phyloP scores from a whole-genome alignment of 2,329 filamentous ascomycete species.

The Dendryphion nanum region DNA sequence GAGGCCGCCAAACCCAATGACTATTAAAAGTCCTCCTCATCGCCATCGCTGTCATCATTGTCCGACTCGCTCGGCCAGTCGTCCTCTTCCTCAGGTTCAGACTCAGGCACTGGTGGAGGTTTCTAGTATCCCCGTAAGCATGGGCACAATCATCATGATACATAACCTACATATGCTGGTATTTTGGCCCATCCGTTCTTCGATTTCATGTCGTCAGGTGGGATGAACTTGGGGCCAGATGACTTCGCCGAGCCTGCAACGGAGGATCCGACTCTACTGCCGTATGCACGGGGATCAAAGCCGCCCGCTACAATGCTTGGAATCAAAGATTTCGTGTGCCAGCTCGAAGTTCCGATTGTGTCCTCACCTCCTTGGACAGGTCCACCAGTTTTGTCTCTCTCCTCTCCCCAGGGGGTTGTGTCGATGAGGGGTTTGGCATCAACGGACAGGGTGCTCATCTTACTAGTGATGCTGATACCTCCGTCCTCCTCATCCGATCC shows the following conservation, averaged over 20 bases:
- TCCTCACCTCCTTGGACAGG: too few species aligned
- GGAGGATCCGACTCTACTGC: too few species aligned
- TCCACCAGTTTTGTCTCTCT: too few species aligned
- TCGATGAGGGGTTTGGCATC: too few species aligned
- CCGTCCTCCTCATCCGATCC: background rate
- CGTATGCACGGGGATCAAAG: too few species aligned
- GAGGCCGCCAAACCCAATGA: too few species aligned
- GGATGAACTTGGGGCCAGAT: slow-evolving; percentile 23
- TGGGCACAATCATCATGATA: background rate
- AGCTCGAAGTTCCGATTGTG: too few species aligned
- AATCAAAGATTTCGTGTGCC: too few species aligned
- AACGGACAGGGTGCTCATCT: background rate
- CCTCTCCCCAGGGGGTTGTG: too few species aligned
- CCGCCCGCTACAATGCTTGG: too few species aligned
- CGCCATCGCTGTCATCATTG: slow-evolving; percentile 37
- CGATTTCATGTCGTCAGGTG: slow-evolving; percentile 11
- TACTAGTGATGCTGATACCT: background rate
- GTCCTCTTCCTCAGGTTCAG: slow-evolving; percentile 44
- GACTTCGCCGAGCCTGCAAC: slow-evolving; percentile 13
- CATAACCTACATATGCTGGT: slow-evolving; percentile 24
- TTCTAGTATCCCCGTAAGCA: background rate
- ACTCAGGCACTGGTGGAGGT: too few species aligned
- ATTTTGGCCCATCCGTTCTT: slow-evolving; percentile 29
- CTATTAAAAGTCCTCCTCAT: too few species aligned
- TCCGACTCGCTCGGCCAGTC: slow-evolving; percentile 23